These are phyloP conservation scores for Pichia nakasei DNA, from an alignment of 805 yeast genomes.

Conservation along the genomic window DNA sequence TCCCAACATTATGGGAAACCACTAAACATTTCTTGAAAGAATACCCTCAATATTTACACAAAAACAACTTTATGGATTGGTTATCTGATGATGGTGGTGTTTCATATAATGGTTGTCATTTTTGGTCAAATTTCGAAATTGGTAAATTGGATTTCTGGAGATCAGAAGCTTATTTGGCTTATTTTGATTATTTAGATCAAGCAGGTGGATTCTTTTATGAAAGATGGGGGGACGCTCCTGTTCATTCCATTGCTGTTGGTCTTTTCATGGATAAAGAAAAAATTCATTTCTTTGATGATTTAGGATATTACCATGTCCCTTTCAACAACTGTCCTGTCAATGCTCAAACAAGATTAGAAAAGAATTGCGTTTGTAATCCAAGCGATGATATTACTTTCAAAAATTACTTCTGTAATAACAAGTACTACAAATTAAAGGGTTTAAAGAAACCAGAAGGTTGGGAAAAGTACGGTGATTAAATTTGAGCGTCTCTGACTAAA, in stretches of 20 bases:
- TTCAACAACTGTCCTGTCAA: constrained; percentile 76
- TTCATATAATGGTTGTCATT: constrained; percentile 74
- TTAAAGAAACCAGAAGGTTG: constrained; percentile 59
- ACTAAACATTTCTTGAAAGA: constrained; percentile 52
- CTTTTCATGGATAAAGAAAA: constrained; percentile 62
- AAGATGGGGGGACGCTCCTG: constrained; percentile 94
- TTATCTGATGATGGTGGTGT: constrained; percentile 62
- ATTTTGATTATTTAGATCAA: constrained; percentile 65
- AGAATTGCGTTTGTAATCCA: constrained; percentile 69
- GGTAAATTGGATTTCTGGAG: constrained; percentile 72
- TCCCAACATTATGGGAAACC: constrained; percentile 68
- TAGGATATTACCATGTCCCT: constrained; percentile 80
- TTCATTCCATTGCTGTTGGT: constrained; percentile 81
- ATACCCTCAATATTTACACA: constrained; percentile 51
- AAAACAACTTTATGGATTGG: constrained; percentile 60
- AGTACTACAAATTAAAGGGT: constrained; percentile 47
- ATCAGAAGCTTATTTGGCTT: constrained; percentile 56
- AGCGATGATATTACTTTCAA: constrained; percentile 69
- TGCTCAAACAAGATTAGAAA: constrained; percentile 41
- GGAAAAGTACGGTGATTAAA: constrained; percentile 46
- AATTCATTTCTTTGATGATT: constrained; percentile 74
- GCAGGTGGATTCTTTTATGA: constrained; percentile 91
- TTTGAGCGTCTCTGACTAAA: not conserved
- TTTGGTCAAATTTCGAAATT: constrained; percentile 87
- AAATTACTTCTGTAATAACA: constrained; percentile 62